Conservation (phyloP, 148 eudicot species). For the Rhododendron molle region DNA sequence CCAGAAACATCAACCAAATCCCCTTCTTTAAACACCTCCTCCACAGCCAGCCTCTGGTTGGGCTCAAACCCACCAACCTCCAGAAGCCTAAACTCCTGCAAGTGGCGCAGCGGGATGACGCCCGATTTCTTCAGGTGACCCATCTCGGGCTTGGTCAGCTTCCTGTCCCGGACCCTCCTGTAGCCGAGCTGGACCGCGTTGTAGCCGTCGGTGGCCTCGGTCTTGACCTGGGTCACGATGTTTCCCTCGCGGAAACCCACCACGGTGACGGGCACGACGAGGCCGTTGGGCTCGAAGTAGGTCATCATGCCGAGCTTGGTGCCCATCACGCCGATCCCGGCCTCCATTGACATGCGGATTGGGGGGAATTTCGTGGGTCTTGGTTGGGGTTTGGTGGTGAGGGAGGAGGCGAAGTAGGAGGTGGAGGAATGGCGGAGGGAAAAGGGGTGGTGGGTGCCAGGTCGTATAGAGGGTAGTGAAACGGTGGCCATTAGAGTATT, state of each 20-base stretch:
- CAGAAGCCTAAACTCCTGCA: slow-evolving; percentile 78
- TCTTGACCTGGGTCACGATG: slow-evolving; percentile 91
- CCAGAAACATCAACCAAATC: slow-evolving; percentile 91
- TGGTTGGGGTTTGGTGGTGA: slow-evolving; percentile 1
- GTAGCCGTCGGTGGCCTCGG: slow-evolving; percentile 86
- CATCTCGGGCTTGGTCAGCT: slow-evolving; percentile 76
- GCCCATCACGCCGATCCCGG: slow-evolving; percentile 86
- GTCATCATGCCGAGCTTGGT: slow-evolving; percentile 96
- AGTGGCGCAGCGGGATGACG: slow-evolving; percentile 78
- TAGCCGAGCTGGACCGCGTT: slow-evolving; percentile 89
- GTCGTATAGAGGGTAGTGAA: slow-evolving; percentile 1
- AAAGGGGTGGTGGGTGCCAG: not conserved
- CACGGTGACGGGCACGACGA: slow-evolving; percentile 86
- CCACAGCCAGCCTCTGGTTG: slow-evolving; percentile 50
- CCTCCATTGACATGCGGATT: slow-evolving; percentile 48
- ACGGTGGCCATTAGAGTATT: slow-evolving; percentile 17
- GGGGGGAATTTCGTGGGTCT: slow-evolving; percentile 6
- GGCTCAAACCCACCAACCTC: slow-evolving; percentile 66
- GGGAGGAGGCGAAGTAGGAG: slow-evolving; percentile 10
- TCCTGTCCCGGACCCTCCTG: slow-evolving; percentile 73
- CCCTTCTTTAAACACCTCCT: slow-evolving; percentile 80
- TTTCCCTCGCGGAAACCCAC: slow-evolving; percentile 96
- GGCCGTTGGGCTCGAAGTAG: slow-evolving; percentile 61
- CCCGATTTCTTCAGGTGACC: slow-evolving; percentile 77
- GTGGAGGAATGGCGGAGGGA: not conserved